Evolutionary conservation across 1,284 basidiomycete genomes (phyloP).

Genomic region (Cryptococcus amylolentus): DNA sequence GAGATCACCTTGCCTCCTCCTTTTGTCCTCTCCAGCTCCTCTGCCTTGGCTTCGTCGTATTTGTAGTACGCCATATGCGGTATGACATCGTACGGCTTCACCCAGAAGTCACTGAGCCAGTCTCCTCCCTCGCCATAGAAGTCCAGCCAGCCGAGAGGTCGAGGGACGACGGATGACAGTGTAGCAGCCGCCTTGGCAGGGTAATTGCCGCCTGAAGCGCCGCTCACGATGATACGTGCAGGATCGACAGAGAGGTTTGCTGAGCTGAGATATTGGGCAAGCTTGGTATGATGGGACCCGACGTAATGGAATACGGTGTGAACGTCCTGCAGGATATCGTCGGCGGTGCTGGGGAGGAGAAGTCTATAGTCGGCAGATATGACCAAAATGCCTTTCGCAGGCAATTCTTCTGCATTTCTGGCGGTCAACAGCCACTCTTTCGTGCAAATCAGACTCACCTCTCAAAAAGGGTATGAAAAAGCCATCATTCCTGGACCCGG

Average conservation of each 20-base stretch:
- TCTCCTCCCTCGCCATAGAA: conserved; percentile 7
- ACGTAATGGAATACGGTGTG: conserved; percentile 12
- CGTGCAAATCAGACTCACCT: no score
- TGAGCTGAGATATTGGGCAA: neutral
- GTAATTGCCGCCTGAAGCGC: conserved; percentile 14
- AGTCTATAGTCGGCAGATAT: conserved; percentile 15
- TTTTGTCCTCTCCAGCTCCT: neutral
- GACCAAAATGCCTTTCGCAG: conserved; percentile 3
- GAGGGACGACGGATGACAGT: neutral
- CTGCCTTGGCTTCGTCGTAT: neutral
- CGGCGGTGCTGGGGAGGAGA: conserved; percentile 7
- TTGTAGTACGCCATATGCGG: neutral
- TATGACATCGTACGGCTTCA: neutral
- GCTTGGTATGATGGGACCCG: conserved; percentile 1
- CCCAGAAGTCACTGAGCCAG: conserved; percentile 9
- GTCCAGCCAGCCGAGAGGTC: conserved; percentile 7
- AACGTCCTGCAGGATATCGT: conserved; percentile 12
- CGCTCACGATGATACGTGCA: conserved; percentile 6
- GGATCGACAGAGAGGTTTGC: conserved; percentile 1
- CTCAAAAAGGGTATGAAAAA: neutral
- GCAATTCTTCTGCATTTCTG: neutral
- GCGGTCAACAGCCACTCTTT: neutral
- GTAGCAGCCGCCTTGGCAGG: conserved; percentile 9
- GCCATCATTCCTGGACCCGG: conserved; percentile 6
- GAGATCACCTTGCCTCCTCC: neutral